Conservation (phyloP, 2,329 filamentous ascomycete genomes). For the Phaeosphaeria sp. region DNA sequence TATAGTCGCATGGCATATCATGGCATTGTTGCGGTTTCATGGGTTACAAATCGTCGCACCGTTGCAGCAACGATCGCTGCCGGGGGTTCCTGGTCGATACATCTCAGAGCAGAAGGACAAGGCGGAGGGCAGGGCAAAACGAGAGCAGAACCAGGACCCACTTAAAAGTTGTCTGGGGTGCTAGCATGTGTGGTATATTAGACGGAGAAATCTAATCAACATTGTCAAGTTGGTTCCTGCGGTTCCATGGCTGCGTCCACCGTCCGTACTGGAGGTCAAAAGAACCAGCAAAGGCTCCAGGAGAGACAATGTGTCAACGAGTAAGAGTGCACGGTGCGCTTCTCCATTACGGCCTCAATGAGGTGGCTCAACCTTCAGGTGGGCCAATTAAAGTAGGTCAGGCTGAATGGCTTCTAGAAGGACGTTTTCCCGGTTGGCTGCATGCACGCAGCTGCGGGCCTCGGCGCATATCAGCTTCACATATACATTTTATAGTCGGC, state of each 20-base stretch:
- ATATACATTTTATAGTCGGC: conserved; percentile 42
- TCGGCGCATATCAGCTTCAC: conserved; percentile 36
- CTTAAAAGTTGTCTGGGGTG: background rate
- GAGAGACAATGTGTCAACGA: background rate
- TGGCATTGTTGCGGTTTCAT: background rate
- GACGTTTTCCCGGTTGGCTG: conserved; percentile 28
- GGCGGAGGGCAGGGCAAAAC: conserved; percentile 7
- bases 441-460: conserved; percentile 30
- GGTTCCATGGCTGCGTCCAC: background rate
- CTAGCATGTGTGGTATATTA: background rate
- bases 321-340: background rate
- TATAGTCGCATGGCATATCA: background rate
- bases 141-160: background rate
- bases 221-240: background rate
- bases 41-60: background rate
- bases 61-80: background rate
- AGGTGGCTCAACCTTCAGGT: conserved; percentile 19
- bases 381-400: conserved; percentile 20
- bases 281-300: background rate
- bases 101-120: background rate
- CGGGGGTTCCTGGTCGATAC: background rate
- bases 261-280: background rate
- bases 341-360: background rate
- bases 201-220: background rate
- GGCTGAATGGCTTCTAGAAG: conserved; percentile 36